Conservation (phyloP, 208 protist genomes). For the Tritrichomonas foetus region DNA sequence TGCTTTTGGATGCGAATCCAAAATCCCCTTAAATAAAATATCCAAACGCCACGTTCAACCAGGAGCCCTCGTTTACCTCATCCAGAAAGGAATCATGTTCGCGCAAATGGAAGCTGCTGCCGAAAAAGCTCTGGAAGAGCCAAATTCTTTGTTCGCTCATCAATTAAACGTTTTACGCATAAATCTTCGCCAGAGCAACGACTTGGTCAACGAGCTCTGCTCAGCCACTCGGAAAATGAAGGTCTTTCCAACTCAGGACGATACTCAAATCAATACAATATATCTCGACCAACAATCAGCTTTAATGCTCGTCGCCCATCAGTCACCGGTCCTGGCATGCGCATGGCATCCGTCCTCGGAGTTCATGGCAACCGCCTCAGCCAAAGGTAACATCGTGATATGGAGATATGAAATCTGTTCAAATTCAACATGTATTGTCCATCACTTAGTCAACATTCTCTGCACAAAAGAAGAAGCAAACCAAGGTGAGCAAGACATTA, state of each 20-base stretch:
- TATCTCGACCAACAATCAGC: not conserved
- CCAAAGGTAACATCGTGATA: not conserved
- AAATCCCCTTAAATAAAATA: not conserved
- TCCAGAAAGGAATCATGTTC: slow-evolving; percentile 33
- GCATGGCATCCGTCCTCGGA: not conserved
- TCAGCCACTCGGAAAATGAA: not conserved
- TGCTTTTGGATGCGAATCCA: slow-evolving; percentile 6
- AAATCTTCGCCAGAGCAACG: not conserved
- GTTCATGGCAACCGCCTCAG: not conserved
- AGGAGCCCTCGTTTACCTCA: not conserved
- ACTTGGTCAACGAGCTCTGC: not conserved
- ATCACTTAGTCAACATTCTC: not conserved
- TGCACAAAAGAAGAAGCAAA: too few relatives aligned
- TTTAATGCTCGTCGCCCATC: not conserved
- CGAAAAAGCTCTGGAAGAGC: not conserved
- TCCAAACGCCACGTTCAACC: not conserved
- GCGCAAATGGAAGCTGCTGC: slow-evolving; percentile 11
- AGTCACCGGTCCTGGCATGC: not conserved
- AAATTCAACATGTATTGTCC: not conserved
- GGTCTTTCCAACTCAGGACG: not conserved
- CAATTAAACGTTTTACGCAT: not conserved
- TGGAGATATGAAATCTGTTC: not conserved
- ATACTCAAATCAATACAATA: not conserved
- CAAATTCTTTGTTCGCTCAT: not conserved
- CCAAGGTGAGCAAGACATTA: not conserved